These are phyloP conservation scores for Entonaema liquescens DNA, from an alignment of 495 filamentous ascomycete species.

Conservation along the genomic window DNA sequence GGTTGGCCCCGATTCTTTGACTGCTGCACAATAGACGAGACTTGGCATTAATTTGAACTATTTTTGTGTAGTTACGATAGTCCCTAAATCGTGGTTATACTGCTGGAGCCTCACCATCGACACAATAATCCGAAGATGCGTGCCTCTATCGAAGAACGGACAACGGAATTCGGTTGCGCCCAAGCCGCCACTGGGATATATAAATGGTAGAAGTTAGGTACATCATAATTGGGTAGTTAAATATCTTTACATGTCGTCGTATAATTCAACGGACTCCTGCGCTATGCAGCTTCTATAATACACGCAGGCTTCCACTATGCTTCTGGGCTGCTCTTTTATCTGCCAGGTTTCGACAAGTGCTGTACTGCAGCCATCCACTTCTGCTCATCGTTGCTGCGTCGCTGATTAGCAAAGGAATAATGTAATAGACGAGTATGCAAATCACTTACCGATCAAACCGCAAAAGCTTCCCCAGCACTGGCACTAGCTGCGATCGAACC, in stretches of 20 bases:
- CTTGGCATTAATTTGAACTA: no score
- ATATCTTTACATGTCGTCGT: conserved; percentile 4
- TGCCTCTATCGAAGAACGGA: neutral
- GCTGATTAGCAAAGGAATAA: conserved; percentile 17
- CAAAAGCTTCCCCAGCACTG: conserved; percentile 88
- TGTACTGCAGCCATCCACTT: conserved; percentile 41
- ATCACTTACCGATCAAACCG: conserved; percentile 85
- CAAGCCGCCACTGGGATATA: no score
- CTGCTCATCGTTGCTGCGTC: conserved; percentile 38
- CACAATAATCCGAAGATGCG: no score
- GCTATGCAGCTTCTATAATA: conserved; percentile 41
- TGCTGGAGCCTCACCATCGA: no score
- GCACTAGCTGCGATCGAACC: conserved; percentile 87
- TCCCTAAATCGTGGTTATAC: no score
- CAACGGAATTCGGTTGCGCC: neutral
- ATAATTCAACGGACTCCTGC: conserved; percentile 29
- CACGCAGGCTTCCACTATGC: neutral
- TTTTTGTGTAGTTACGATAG: neutral
- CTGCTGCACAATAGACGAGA: no score
- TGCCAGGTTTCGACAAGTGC: conserved; percentile 32
- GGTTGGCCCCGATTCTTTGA: neutral
- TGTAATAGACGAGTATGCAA: neutral
- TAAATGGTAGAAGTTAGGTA: neutral
- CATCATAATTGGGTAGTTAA: neutral
- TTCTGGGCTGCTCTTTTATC: conserved; percentile 9